Conservation (phyloP, 345 rosid species). For the Melaleuca quinquenervia region DNA sequence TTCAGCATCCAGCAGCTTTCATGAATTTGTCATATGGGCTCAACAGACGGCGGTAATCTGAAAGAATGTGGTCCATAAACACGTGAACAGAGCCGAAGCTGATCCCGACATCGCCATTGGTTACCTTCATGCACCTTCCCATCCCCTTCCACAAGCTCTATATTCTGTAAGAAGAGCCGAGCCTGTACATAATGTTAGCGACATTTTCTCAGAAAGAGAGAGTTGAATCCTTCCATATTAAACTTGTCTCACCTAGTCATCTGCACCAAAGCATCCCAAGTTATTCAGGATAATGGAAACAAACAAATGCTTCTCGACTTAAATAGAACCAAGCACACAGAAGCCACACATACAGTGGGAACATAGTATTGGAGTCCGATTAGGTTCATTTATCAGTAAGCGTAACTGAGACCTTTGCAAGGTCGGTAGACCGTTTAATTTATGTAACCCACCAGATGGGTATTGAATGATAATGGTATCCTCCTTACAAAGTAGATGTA, state of each 20-base stretch:
- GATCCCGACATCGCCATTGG: slow-evolving; percentile 19
- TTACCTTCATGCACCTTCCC: slow-evolving; percentile 8
- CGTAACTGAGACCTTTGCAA: background rate
- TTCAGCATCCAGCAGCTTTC: slow-evolving; percentile 76
- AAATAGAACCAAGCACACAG: background rate
- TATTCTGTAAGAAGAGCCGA: slow-evolving; percentile 25
- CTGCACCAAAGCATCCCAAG: background rate
- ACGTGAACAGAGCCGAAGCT: slow-evolving; percentile 22
- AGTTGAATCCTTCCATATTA: background rate
- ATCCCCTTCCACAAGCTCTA: slow-evolving; percentile 15
- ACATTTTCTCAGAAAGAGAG: background rate
- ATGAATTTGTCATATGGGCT: slow-evolving; percentile 80
- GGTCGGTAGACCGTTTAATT: background rate
- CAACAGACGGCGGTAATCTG: slow-evolving; percentile 69
- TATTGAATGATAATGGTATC: background rate
- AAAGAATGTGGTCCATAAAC: slow-evolving; percentile 50
- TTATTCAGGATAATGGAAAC: background rate
- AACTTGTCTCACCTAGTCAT: background rate
- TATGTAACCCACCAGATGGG: background rate
- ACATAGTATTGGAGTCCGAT: background rate
- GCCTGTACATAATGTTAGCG: background rate
- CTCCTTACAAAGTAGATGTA: background rate
- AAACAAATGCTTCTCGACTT: background rate
- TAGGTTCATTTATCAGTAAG: background rate
- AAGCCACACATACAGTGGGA: background rate